These are phyloP conservation scores for Crucibulum laeve DNA, from an alignment of 768 basidiomycete genomes.

Conservation along the genomic window DNA sequence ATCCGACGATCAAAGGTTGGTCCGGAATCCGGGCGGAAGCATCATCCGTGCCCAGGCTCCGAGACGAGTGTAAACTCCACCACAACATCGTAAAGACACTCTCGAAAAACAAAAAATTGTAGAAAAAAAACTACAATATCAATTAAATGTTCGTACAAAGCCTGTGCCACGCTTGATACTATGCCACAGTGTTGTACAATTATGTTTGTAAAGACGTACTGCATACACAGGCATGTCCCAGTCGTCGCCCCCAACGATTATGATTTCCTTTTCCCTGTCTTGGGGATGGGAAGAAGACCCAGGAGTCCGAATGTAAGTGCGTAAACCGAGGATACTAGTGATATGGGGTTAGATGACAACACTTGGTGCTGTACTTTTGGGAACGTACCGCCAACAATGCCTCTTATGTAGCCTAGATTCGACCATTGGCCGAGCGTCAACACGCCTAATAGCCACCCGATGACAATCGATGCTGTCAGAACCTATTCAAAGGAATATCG, in stretches of 20 bases:
- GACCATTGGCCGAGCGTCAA: conserved; percentile 68
- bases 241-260: too few species aligned
- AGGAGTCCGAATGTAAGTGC: conserved; percentile 70
- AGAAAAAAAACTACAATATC: too few species aligned
- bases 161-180: too few species aligned
- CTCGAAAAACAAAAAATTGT: too few species aligned
- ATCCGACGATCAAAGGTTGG: too few species aligned
- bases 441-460: conserved; percentile 62
- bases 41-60: too few species aligned
- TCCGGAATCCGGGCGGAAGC: too few species aligned
- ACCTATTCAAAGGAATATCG: conserved; percentile 23
- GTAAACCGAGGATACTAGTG: conserved; percentile 63
- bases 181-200: not conserved
- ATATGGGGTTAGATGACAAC: conserved; percentile 1
- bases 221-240: too few species aligned
- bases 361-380: not conserved
- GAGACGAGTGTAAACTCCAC: too few species aligned
- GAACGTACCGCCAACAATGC: conserved; percentile 55
- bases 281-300: conserved; percentile 66
- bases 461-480: conserved; percentile 63
- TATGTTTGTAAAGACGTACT: too few species aligned
- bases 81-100: too few species aligned
- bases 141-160: too few species aligned
- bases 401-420: conserved; percentile 56
- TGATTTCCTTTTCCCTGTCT: conserved; percentile 23